These are phyloP conservation scores for Saccharomyces hybrid DNA, from an alignment of 1,139 yeast species.

Conservation along the genomic window DNA sequence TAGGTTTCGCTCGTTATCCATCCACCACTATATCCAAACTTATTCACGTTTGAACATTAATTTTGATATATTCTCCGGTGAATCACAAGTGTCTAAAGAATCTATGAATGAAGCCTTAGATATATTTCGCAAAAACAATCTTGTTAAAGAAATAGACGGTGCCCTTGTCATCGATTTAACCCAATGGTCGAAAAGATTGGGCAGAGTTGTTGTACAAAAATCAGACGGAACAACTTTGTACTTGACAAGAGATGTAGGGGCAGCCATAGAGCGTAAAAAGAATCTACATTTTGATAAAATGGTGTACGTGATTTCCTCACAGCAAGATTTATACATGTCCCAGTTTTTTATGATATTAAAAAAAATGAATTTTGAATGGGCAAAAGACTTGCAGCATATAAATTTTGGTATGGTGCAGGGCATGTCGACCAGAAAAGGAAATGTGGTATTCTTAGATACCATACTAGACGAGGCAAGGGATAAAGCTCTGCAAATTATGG, in stretches of 20 bases:
- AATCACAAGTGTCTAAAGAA: slow-evolving; percentile 81
- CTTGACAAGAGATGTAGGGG: slow-evolving; percentile 95
- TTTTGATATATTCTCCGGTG: slow-evolving; percentile 89
- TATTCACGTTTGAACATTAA: slow-evolving; percentile 86
- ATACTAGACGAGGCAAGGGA: slow-evolving; percentile 91
- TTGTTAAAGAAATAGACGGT: slow-evolving; percentile 83
- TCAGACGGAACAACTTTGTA: slow-evolving; percentile 94
- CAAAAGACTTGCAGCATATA: slow-evolving; percentile 67
- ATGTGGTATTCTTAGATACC: slow-evolving; percentile 92
- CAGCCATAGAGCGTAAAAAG: slow-evolving; percentile 84
- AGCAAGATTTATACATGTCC: slow-evolving; percentile 89
- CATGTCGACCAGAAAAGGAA: slow-evolving; percentile 97
- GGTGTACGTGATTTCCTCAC: slow-evolving; percentile 95
- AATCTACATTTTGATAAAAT: slow-evolving; percentile 84
- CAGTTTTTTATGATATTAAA: slow-evolving; percentile 93
- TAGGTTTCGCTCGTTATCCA: slow-evolving; percentile 82
- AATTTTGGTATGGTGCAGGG: slow-evolving; percentile 98
- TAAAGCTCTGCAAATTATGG: slow-evolving; percentile 96
- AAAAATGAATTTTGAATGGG: slow-evolving; percentile 88
- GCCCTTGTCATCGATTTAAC: slow-evolving; percentile 84
- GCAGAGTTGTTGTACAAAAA: slow-evolving; percentile 88
- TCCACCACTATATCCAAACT: slow-evolving; percentile 75
- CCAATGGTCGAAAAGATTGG: slow-evolving; percentile 81
- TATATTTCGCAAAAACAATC: slow-evolving; percentile 55
- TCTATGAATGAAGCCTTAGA: slow-evolving; percentile 61